Evolutionary conservation across 1,139 yeast genomes (phyloP), one percentile per base, ranked within the genome.

Genomic region (Diutina neorugosa): DNA sequence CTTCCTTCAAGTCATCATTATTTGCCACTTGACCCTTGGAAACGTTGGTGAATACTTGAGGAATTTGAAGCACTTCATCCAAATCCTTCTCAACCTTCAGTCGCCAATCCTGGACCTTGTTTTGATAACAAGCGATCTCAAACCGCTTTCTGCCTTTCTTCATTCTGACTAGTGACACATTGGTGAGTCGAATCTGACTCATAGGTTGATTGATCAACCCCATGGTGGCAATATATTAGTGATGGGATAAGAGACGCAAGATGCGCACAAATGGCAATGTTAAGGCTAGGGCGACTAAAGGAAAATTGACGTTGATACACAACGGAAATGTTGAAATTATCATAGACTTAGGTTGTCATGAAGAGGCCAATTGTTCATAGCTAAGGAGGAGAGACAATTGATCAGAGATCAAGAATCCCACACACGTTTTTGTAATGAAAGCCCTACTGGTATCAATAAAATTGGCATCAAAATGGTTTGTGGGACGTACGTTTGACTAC

Each of bases 41-140:
- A 0, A 91, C 98, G 64, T 94, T 93, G 50, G 82, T 69, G 63
- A 94, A 93, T 1, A 93, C 96, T 65, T 87, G 96, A n/a, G 91
- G 96, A 53, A 93, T 90, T 65, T 93, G 98, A 47, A 93, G 72
- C 4, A 93, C 98, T 65, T 93, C 98, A 69, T 93, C 98, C 12
- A 94, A 67, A 65, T 93, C 97, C 61, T 88, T 93, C 64, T 94
- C 98, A 11, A 83, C 84, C 65, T 85, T 90, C 65, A 80, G 79
- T 61, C 97, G 76, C 84, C 93, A 93, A 67, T 93, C 98, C 64
- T 91, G 98, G 12, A 93, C 97, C 64, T 94, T 93, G 63, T 93
- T 93, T 63, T 89, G 97, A 66, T 93, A 93, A 65, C 98, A 93
- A 0, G 98, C 98, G 51, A 94, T 80, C 67, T 93, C 98, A 63